Percentiles rank a stretch among this genome's conserved stretches.
phyloP scores from a whole-genome alignment of 768 basidiomycete species.

The Pleurotus sapidus region DNA sequence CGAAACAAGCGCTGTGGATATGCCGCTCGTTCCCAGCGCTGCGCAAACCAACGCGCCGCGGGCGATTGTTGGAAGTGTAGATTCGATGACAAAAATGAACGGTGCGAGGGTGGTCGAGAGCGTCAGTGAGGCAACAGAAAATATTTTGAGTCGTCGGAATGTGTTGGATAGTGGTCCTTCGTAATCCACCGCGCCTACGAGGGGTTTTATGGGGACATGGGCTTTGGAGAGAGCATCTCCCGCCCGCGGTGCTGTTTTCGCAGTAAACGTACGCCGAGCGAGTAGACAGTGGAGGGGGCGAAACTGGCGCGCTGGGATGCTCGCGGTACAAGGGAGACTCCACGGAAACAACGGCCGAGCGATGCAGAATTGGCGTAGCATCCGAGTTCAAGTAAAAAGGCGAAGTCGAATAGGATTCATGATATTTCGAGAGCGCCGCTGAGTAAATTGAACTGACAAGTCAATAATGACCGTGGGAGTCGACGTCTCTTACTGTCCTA shows the following conservation, averaged over 20 bases:
- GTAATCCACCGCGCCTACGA: slow-evolving; percentile 41
- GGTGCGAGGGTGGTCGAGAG: slow-evolving; percentile 70
- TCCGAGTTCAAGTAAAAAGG: too few relatives aligned
- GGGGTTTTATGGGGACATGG: neutral
- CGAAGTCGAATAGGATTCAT: too few relatives aligned
- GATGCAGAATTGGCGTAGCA: too few relatives aligned
- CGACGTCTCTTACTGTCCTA: too few relatives aligned
- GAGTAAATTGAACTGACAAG: too few relatives aligned
- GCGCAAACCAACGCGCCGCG: slow-evolving; percentile 65
- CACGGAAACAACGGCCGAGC: too few relatives aligned
- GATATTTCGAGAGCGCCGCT: too few relatives aligned
- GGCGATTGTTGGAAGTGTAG: slow-evolving; percentile 67
- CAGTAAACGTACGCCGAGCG: neutral
- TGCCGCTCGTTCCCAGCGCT: slow-evolving; percentile 67
- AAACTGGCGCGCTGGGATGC: too few relatives aligned
- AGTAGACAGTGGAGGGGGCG: too few relatives aligned
- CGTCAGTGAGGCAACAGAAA: slow-evolving; percentile 76
- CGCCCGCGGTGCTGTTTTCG: neutral
- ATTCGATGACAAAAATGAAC: slow-evolving; percentile 80
- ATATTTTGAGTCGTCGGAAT: slow-evolving; percentile 76
- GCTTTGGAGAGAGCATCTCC: neutral
- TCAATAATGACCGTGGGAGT: too few relatives aligned
- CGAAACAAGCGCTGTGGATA: slow-evolving; percentile 73
- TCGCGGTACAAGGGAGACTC: too few relatives aligned
- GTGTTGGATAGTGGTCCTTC: slow-evolving; percentile 69